These are phyloP conservation scores for Phytophthora podocarpi DNA, from an alignment of 352 stramenopile species.

Conservation along the genomic window DNA sequence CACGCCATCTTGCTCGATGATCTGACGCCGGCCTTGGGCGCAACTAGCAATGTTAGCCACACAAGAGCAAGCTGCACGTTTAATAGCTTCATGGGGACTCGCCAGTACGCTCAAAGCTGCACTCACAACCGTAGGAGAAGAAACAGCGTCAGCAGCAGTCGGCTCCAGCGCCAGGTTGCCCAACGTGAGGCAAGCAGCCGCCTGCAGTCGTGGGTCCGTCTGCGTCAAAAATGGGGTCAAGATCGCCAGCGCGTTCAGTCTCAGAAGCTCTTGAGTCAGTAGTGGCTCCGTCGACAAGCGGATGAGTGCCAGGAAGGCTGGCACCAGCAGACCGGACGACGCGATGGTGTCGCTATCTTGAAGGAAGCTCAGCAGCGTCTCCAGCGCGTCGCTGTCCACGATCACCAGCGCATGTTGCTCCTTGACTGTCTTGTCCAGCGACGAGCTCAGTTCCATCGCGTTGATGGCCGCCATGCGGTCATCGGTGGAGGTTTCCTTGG, in stretches of 20 bases:
- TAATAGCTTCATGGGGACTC: slow-evolving; percentile 66
- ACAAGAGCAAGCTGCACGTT: slow-evolving; percentile 56
- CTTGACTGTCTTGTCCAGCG: slow-evolving; percentile 28
- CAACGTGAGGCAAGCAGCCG: slow-evolving; percentile 61
- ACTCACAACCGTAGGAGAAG: slow-evolving; percentile 42
- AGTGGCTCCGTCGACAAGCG: slow-evolving; percentile 56
- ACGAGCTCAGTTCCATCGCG: slow-evolving; percentile 30
- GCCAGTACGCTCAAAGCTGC: slow-evolving; percentile 48
- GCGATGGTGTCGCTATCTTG: slow-evolving; percentile 51
- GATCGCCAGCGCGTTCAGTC: slow-evolving; percentile 46
- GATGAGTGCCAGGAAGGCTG: slow-evolving; percentile 71
- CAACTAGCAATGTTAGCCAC: slow-evolving; percentile 59
- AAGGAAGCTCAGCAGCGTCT: slow-evolving; percentile 50
- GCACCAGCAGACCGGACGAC: slow-evolving; percentile 60
- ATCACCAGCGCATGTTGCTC: slow-evolving; percentile 57
- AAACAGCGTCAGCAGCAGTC: slow-evolving; percentile 31
- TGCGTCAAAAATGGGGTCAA: slow-evolving; percentile 51
- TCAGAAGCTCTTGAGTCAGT: slow-evolving; percentile 59
- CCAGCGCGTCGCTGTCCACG: slow-evolving; percentile 59
- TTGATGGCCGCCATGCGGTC: slow-evolving; percentile 46
- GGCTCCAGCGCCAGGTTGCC: slow-evolving; percentile 68
- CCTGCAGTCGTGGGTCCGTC: slow-evolving; percentile 62
- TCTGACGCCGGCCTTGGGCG: slow-evolving; percentile 40
- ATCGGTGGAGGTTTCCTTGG: slow-evolving; percentile 36
- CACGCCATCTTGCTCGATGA: slow-evolving; percentile 57